A percentile compares a stretch with the other conserved stretches of the same genome.
Evolutionary conservation across 78 protist genomes (phyloP).

Genomic region (Dictyostelium capitatum): DNA sequence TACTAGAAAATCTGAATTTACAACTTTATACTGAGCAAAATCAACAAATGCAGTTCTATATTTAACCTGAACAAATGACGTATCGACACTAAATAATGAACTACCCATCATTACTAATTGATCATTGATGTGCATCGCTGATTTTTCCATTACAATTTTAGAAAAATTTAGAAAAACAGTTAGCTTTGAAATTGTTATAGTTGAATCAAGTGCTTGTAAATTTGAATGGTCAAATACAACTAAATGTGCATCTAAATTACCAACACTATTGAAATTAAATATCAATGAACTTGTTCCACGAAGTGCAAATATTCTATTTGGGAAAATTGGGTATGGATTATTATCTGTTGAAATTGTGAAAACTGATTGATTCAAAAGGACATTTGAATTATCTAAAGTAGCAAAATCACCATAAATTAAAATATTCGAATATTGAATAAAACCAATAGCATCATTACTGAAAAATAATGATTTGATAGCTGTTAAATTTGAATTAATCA

Average conservation of each 20-base stretch:
- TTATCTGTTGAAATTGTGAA: background rate
- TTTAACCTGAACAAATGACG: background rate
- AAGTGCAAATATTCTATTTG: background rate
- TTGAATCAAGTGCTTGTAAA: background rate
- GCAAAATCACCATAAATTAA: background rate
- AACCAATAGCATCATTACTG: background rate
- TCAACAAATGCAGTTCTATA: background rate
- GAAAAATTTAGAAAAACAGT: background rate
- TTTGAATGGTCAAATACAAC: background rate
- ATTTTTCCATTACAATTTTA: background rate
- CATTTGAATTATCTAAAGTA: too few relatives aligned
- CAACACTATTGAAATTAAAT: background rate
- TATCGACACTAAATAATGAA: background rate
- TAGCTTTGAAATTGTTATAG: background rate
- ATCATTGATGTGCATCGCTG: too few relatives aligned
- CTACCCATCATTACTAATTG: background rate
- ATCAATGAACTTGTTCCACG: background rate
- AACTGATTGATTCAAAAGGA: too few relatives aligned
- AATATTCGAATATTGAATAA: background rate
- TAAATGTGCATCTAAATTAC: constrained; percentile 5
- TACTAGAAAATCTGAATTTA: background rate
- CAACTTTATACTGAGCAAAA: background rate
- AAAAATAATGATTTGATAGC: background rate
- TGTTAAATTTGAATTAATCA: background rate
- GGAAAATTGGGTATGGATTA: background rate